Percentiles rank a stretch among this genome's conserved stretches.
Evolutionary conservation across 2,329 filamentous ascomycete genomes (phyloP).

Genomic region (Huntiella decipiens): DNA sequence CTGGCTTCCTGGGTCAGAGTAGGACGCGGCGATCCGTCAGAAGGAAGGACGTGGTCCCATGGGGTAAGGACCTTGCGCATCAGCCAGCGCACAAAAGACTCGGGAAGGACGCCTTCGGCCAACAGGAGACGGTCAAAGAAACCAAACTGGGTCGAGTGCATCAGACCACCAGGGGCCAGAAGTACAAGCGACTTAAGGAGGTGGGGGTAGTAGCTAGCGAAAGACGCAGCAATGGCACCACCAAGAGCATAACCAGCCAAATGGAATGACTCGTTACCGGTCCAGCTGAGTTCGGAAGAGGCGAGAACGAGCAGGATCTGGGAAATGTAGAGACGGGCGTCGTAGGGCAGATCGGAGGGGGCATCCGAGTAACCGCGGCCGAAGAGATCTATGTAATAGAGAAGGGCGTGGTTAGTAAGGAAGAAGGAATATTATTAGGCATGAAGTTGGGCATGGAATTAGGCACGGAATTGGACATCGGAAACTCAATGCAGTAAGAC

Average conservation of each 20-base stretch:
- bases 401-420: not conserved
- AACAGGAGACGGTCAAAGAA: conserved; percentile 45
- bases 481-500: no score
- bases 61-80: conserved; percentile 31
- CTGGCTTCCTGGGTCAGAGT: conserved; percentile 20
- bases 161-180: conserved; percentile 48
- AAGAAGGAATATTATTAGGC: not conserved
- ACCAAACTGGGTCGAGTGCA: conserved; percentile 43
- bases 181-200: conserved; percentile 45
- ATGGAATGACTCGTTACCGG: conserved; percentile 37
- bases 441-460: not conserved
- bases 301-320: conserved; percentile 48
- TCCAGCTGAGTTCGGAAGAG: conserved; percentile 42
- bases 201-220: conserved; percentile 48
- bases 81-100: conserved; percentile 33
- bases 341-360: conserved; percentile 39
- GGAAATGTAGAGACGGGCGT: conserved; percentile 42
- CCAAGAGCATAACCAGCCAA: conserved; percentile 67
- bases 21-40: conserved; percentile 17
- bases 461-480: no score
- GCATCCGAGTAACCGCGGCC: conserved; percentile 62
- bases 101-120: conserved; percentile 37
- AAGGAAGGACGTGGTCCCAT: conserved; percentile 21
- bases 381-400: conserved; percentile 37
- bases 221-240: conserved; percentile 52